phyloP scores from a whole-genome alignment of 139 green algal genomes.

The Coccomyxa sp. region DNA sequence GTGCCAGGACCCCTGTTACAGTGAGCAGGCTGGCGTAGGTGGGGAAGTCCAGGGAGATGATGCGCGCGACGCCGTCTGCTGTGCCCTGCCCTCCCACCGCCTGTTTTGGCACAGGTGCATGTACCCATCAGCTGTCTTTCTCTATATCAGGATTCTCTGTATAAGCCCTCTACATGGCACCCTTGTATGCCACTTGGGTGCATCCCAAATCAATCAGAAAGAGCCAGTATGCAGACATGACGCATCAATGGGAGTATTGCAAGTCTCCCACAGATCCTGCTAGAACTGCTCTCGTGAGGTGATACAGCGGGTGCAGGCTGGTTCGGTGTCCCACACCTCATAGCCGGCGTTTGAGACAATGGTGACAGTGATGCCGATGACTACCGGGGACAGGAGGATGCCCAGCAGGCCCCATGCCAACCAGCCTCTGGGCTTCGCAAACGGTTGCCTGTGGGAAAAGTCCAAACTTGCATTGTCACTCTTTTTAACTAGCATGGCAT shows the following conservation, averaged over 20 bases:
- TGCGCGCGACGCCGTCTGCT: slow-evolving; percentile 65
- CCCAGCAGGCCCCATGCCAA: slow-evolving; percentile 68
- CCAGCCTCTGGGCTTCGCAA: slow-evolving; percentile 64
- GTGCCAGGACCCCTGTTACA: slow-evolving; percentile 60
- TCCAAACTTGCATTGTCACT: background rate
- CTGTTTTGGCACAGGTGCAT: background rate
- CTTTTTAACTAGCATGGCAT: background rate
- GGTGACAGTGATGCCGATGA: slow-evolving; percentile 46
- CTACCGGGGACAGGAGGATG: slow-evolving; percentile 47
- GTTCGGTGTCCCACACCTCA: slow-evolving; percentile 14
- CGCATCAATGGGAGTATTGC: background rate
- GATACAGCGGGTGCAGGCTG: background rate
- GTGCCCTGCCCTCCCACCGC: slow-evolving; percentile 45
- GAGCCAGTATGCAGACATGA: too few relatives aligned
- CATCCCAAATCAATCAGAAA: background rate
- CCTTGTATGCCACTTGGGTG: background rate
- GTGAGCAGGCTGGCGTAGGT: slow-evolving; percentile 58
- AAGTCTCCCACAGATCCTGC: background rate
- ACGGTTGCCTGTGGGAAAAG: slow-evolving; percentile 28
- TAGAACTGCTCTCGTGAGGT: background rate
- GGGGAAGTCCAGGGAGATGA: slow-evolving; percentile 59
- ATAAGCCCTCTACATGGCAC: background rate
- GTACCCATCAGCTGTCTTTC: background rate
- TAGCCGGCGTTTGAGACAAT: slow-evolving; percentile 39
- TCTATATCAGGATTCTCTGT: background rate